phyloP scores from a whole-genome alignment of 139 green algal species.

The Closterium sp. region DNA sequence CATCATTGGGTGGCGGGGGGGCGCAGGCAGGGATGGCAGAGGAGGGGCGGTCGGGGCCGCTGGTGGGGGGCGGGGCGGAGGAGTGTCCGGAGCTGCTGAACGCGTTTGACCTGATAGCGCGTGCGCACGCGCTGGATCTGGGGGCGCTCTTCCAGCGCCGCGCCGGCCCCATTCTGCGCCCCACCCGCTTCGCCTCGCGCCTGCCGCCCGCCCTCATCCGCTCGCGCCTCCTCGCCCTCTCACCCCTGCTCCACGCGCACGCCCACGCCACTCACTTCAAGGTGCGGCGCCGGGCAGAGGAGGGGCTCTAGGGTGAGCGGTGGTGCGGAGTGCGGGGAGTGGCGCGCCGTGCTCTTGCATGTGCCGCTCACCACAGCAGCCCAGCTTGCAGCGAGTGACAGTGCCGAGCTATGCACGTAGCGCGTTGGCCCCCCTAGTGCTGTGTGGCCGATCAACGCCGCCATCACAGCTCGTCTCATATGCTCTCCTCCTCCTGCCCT shows the following conservation, averaged over 20 bases:
- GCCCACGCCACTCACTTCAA: slow-evolving; percentile 8
- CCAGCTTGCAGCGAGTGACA: no score
- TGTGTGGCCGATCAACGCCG: no score
- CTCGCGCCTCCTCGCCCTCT: no score
- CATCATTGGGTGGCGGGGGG: slow-evolving; percentile 16
- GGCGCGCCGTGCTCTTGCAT: not conserved
- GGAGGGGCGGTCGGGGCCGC: not conserved
- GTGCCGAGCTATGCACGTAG: no score
- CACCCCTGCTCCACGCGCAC: not conserved
- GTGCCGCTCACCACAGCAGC: not conserved
- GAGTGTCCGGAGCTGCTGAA: slow-evolving; percentile 21
- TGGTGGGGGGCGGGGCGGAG: not conserved
- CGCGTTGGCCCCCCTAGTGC: no score
- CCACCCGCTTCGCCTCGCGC: slow-evolving; percentile 23
- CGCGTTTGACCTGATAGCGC: slow-evolving; percentile 44
- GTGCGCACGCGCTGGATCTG: slow-evolving; percentile 26
- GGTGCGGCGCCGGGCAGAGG: not conserved
- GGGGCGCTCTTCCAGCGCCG: slow-evolving; percentile 16
- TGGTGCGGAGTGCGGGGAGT: not conserved
- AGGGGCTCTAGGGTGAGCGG: slow-evolving; percentile 10
- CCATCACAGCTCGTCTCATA: not conserved
- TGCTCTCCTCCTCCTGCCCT: not conserved
- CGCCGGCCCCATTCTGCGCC: slow-evolving; percentile 19
- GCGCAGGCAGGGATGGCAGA: not conserved
- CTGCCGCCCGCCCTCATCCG: not conserved